A percentile compares a stretch with the other conserved stretches of the same genome.
phyloP scores from a whole-genome alignment of 1,284 basidiomycete genomes.

The Sanghuangporus weigelae region DNA sequence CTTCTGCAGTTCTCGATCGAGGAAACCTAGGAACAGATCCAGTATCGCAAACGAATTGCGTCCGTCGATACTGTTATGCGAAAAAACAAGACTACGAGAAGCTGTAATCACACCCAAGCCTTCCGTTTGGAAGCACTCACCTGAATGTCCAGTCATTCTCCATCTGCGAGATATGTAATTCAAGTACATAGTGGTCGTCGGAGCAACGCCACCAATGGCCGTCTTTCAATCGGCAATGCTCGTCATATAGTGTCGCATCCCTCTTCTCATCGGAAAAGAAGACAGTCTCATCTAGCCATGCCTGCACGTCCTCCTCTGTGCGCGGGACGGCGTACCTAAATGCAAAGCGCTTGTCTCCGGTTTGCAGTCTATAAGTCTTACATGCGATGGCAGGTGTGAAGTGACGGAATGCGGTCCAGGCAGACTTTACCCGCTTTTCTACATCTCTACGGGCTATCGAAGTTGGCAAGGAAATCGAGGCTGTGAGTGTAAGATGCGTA shows the following conservation, averaged over 20 bases:
- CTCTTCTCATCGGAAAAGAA: background rate
- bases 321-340: background rate
- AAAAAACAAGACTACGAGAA: background rate
- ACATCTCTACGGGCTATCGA: background rate
- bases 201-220: slow-evolving; percentile 7
- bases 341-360: background rate
- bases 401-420: slow-evolving; percentile 1
- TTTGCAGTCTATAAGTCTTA: background rate
- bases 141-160: background rate
- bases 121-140: background rate
- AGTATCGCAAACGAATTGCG: background rate
- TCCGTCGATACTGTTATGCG: slow-evolving; percentile 10
- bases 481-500: background rate
- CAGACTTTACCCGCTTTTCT: background rate
- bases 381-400: background rate
- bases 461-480: background rate
- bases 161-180: slow-evolving; percentile 2
- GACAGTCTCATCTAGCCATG: background rate
- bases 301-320: background rate
- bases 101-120: background rate
- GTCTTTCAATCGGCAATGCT: slow-evolving; percentile 6
- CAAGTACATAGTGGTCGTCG: background rate
- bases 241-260: background rate
- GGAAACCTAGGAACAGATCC: slow-evolving; percentile 1
- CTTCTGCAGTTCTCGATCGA: background rate